Evolutionary conservation across 208 protist genomes (phyloP), one percentile per base, ranked within the genome.

Genomic region (Trypanosoma lewisi): DNA sequence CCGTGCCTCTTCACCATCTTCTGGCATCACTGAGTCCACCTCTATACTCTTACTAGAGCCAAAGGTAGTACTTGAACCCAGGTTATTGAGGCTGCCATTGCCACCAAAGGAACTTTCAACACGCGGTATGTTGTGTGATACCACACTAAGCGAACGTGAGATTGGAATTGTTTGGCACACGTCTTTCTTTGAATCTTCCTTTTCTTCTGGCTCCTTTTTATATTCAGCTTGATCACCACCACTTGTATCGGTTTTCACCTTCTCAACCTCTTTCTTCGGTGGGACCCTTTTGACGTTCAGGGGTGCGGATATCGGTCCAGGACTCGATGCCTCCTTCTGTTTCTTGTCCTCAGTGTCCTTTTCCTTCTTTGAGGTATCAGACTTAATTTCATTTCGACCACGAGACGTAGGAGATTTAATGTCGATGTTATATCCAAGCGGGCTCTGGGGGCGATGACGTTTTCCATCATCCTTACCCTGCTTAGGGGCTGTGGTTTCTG

Each of bases 21-120:
- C 9, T 23, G 21, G 8, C 34, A 4, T 11, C 34, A 39, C 4
- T 14, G 4, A 14, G 11, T 39, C 34, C 34, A 4, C 34, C 4
- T 11, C 34, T 4, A 39, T 4, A 39, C 34, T 39, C 34, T 11
- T 4, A 39, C 11, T 11, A 39, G 34, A 11, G 34, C 34, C 34
- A 39, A 11, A 11, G 7, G 11, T 14, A 12, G 36, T 25, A 42
- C 27, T 47, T 2, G 42, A 21, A 37, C 23, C 41, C 37, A 17
- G 44, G 16, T 30, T 0, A 19, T 50, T 25, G n/a, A n/a, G 30
- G 0, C n/a, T 37, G 12, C 36, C 61, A 21, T 23, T 50, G 9
- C 41, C 61, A 19, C 68, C 68, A 67, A 74, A 74, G 0, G 47
- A 16, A 16, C 28, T 37, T n/a, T n/a, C 53, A 30, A 69, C 44